A percentile compares a stretch with the other conserved stretches of the same genome.
Conservation (phyloP, 2,329 filamentous ascomycete species). For the Trichophyton schoenleinii region DNA sequence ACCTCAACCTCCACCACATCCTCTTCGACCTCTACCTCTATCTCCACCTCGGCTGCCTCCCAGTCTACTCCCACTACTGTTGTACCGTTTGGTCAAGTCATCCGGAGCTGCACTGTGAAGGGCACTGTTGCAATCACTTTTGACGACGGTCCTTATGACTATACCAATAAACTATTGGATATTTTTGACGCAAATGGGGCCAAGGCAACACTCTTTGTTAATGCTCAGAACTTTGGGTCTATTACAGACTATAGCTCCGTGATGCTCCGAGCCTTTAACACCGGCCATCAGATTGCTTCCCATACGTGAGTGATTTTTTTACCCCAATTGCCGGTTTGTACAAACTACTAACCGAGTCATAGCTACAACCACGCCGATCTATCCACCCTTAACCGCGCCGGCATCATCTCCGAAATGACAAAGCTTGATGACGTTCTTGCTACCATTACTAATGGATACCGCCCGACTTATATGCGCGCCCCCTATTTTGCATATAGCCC, state of each 20-base stretch:
- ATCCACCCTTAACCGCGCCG: slow-evolving; percentile 20
- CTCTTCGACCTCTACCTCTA: background rate
- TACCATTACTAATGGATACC: slow-evolving; percentile 29
- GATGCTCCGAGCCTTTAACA: slow-evolving; percentile 21
- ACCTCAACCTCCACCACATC: background rate
- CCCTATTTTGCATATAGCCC: slow-evolving; percentile 31
- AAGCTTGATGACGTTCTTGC: slow-evolving; percentile 30
- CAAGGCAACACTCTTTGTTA: slow-evolving; percentile 76
- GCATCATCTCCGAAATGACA: slow-evolving; percentile 30
- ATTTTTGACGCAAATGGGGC: slow-evolving; percentile 53
- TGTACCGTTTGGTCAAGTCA: slow-evolving; percentile 2
- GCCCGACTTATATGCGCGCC: slow-evolving; percentile 38
- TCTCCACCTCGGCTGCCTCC: background rate
- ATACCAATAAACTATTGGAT: slow-evolving; percentile 58
- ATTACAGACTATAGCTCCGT: slow-evolving; percentile 18
- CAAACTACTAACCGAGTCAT: background rate
- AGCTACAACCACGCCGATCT: slow-evolving; percentile 26
- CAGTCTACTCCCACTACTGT: background rate
- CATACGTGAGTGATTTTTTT: slow-evolving; percentile 26
- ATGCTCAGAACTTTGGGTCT: slow-evolving; percentile 39
- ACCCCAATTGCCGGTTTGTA: background rate
- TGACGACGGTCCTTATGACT: slow-evolving; percentile 67
- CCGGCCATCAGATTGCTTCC: slow-evolving; percentile 37
- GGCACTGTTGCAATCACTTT: slow-evolving; percentile 74
- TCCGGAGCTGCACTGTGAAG: slow-evolving; percentile 12